A percentile compares a stretch with the other conserved stretches of the same genome.
These are phyloP conservation scores for Penicillium aurantiogriseum DNA, from an alignment of 2,329 filamentous ascomycete genomes.

Conservation along the genomic window DNA sequence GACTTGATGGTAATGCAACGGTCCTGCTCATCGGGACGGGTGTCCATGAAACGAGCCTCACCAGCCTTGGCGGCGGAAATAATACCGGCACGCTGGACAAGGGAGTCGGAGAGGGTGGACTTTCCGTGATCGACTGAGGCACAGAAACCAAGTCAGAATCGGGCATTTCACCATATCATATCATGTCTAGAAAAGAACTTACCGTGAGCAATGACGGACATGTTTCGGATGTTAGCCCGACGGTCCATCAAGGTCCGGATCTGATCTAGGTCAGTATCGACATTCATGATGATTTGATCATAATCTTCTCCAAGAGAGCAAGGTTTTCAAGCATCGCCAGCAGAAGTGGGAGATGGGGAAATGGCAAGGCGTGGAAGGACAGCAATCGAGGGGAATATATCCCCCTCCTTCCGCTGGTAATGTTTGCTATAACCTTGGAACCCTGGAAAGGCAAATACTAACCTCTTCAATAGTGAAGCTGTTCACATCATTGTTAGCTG, in stretches of 20 bases:
- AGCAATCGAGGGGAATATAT: background rate
- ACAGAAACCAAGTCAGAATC: slow-evolving; percentile 9
- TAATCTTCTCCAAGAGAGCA: background rate
- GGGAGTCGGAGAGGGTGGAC: slow-evolving; percentile 98
- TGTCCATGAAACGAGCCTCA: slow-evolving; percentile 94
- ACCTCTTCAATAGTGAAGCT: slow-evolving; percentile 98
- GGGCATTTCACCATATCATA: background rate
- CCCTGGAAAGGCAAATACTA: slow-evolving; percentile 34
- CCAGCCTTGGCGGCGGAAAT: slow-evolving; percentile 97
- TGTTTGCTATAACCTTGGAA: background rate
- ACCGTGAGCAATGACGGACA: slow-evolving; percentile 99
- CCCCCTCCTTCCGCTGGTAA: background rate
- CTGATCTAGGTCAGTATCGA: slow-evolving; percentile 21
- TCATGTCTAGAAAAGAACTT: slow-evolving; percentile 33
- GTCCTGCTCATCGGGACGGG: slow-evolving; percentile 95
- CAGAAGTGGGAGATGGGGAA: background rate
- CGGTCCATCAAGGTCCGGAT: slow-evolving; percentile 51
- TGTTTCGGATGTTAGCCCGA: slow-evolving; percentile 74
- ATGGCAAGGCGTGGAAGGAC: background rate
- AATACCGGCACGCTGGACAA: slow-evolving; percentile 98
- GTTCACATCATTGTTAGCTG: slow-evolving; percentile 16
- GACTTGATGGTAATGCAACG: slow-evolving; percentile 99
- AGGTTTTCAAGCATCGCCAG: background rate
- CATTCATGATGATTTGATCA: slow-evolving; percentile 21
- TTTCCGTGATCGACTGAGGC: slow-evolving; percentile 92